Evolutionary conservation across 2,329 filamentous ascomycete genomes (phyloP), one percentile per base, ranked within the genome.

Genomic region (Nigrospora osmanthi): DNA sequence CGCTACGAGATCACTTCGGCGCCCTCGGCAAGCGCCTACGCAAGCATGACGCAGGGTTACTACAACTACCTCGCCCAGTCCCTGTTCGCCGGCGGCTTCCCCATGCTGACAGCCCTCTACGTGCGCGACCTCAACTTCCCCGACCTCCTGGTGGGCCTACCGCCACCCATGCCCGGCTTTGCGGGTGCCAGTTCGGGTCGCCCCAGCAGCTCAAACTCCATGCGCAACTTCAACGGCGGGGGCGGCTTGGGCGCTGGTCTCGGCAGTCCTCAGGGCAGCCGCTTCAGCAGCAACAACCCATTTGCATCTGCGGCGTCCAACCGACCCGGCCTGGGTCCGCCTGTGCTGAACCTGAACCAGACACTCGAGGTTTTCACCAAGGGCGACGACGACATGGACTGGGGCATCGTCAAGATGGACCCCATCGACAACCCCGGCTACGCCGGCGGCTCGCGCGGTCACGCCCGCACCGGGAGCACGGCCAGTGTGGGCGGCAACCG

Each of bases 51-150:
- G 1, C 64, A 70, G 11, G 76, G 75, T 15, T 94, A 95, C 68
- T 95, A 96, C 64, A 78, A 80, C 49, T 95, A 95, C 64, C 78
- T 97, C 16, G 83, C 88, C 23, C 78, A 78, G n/a, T 95, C 88
- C 0, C 78, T 97, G 31, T 79, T 93, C 48, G 77, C 81, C 14
- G 85, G 84, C 49, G 78, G 80, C 9, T 74, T 97, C 9, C 89
- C 89, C 1, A 78, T 76, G 33, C 73, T 97, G 10, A 75, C 75
- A 33, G 78, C 83, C 17, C 76, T 97, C 9, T 96, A 94, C 60
- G 91, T 96, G 15, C 85, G 88, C 42, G 89, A 96, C 56, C 79
- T 85, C 23, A 74, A 79, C 41, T 95, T 97, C 60, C 83, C 89
- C 2, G 88, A 95, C 53, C 76, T 83, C 11, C 78, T 96, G 6